These are phyloP conservation scores for Suillus fuscotomentosus DNA, from an alignment of 768 basidiomycete species.

Conservation along the genomic window DNA sequence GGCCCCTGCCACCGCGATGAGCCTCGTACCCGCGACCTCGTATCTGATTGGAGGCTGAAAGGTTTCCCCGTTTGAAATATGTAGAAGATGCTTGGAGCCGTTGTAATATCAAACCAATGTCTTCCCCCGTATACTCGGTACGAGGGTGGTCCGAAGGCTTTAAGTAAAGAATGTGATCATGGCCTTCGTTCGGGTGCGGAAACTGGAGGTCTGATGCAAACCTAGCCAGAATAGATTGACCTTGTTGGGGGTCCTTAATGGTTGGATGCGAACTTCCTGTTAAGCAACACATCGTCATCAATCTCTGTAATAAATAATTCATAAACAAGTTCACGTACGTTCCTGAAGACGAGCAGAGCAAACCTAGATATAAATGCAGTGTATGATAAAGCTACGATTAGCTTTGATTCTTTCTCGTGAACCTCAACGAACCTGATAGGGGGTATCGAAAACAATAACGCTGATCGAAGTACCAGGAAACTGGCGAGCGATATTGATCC, in stretches of 20 bases:
- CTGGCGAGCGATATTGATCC: conserved; percentile 70
- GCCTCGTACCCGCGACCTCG: conserved; percentile 18
- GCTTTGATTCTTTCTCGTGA: neutral
- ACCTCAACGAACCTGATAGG: conserved; percentile 58
- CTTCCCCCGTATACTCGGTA: conserved; percentile 48
- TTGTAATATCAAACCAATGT: conserved; percentile 50
- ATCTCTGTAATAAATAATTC: conserved; percentile 11
- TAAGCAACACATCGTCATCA: conserved; percentile 11
- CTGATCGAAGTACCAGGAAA: conserved; percentile 64
- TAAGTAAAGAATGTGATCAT: conserved; percentile 52
- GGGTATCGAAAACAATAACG: conserved; percentile 77
- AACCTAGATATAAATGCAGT: conserved; percentile 38
- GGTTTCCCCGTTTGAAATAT: conserved; percentile 12
- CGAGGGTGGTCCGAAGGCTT: conserved; percentile 36
- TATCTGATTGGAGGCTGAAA: conserved; percentile 14
- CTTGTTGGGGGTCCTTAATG: conserved; percentile 60
- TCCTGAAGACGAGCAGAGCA: conserved; percentile 59
- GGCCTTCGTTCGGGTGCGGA: conserved; percentile 61
- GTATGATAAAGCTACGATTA: conserved; percentile 9
- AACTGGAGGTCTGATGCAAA: conserved; percentile 61
- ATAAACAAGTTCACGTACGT: conserved; percentile 42
- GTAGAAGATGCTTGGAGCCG: conserved; percentile 39
- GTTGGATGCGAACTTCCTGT: conserved; percentile 76
- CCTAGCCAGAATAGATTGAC: conserved; percentile 57
- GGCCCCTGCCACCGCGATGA: conserved; percentile 13